Conservation (phyloP, 805 yeast genomes). For the Kuraishia hungarica region DNA sequence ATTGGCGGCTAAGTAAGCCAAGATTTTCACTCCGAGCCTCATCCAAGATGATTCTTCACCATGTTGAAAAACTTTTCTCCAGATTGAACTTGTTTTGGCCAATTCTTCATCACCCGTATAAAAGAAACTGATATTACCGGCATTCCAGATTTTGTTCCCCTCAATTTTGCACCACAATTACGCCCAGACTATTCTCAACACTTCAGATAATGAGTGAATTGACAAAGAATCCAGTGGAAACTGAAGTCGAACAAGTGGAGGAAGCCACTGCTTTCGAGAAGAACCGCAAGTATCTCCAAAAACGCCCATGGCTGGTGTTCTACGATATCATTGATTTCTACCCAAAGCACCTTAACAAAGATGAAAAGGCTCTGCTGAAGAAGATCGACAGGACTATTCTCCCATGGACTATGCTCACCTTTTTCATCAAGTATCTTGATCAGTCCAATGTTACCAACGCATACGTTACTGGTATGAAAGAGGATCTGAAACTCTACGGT, state of each 20-base stretch:
- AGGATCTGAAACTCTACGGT: constrained; percentile 47
- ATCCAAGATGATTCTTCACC: not conserved
- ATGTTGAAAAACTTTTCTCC: no score
- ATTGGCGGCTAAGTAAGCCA: not conserved
- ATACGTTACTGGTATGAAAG: constrained; percentile 56
- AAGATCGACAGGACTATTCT: constrained; percentile 26
- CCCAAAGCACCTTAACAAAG: constrained; percentile 11
- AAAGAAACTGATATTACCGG: not conserved
- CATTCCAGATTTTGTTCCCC: not conserved
- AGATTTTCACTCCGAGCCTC: not conserved
- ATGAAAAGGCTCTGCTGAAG: constrained; percentile 24
- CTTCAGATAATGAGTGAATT: not conserved
- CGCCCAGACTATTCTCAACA: not conserved
- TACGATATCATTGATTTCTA: constrained; percentile 1
- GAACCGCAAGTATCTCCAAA: not conserved
- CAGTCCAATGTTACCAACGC: constrained; percentile 50
- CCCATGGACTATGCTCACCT: constrained; percentile 23
- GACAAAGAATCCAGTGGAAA: not conserved
- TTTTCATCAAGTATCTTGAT: constrained; percentile 3
- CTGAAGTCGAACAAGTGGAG: not conserved
- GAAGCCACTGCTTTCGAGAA: not conserved
- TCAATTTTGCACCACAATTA: not conserved
- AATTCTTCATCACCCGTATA: no score
- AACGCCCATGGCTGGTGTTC: constrained; percentile 1
- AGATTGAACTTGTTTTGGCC: no score